Base-by-base conservation (phyloP, 2,329 filamentous ascomycete genomes). In the Diaporthe australafricana region DNA sequence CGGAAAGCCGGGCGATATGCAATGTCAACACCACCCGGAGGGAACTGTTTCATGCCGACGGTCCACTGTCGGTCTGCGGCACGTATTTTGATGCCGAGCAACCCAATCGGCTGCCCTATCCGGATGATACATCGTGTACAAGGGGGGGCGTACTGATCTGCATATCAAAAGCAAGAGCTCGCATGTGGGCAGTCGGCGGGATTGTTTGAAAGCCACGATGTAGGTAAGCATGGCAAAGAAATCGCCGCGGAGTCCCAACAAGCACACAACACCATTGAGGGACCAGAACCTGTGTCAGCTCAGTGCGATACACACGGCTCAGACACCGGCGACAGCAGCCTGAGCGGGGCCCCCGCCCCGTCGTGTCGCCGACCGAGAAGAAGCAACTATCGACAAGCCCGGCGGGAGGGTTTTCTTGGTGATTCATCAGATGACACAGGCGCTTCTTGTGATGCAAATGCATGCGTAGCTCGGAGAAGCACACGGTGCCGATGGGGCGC, bases 381-480 rank as follows among this genome's bases (percentile, higher is more conserved):
- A 65, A 65, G 60, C 60, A 65, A 65, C 45, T 25, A 65, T 27
- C 50, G 60, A 50, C 30, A 65, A 65, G 60, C 60, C 60, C 60
- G 20, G 32, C 40, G 12, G n/a, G n/a, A n/a, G 42, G 60, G 20
- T 35, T 65, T 20, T 38, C 60, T 50, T 65, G 42, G 60, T 65
- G 60, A 65, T 25, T 65, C 45, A 65, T 22, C 60, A 50, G 11
- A 16, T 11, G 38, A 3, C 3, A 25, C 17, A n/a, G 35, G 45
- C 42, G 38, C 45, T n/a, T n/a, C n/a, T n/a, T 27, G 60, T 20
- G 45, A 63, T 63, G 42, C 42, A 27, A n/a, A 35, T 47, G 57
- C 57, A 27, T 5, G 40, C 11, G 45, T 8, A 25, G 57, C 6
- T 27, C 22, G 25, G 40, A 30, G n/a, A 16, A n/a, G 40, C 40